Evolutionary conservation across 345 rosid genomes (phyloP), one percentile per base, ranked within the genome.

Genomic region (Linum tenue): DNA sequence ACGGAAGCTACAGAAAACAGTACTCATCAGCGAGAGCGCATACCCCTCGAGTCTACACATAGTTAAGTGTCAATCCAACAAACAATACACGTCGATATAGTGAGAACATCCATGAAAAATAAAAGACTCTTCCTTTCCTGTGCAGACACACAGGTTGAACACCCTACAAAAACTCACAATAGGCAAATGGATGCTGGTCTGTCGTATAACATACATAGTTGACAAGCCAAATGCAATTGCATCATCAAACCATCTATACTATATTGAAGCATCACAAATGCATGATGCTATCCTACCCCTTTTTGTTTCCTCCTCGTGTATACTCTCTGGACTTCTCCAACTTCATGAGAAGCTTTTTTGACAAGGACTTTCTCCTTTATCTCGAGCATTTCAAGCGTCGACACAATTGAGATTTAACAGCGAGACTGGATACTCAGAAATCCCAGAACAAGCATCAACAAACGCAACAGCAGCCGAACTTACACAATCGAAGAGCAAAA

Each of bases 311-410:
- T 2, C 79, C 82, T 56, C 80, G 79, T 22, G 86, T 59, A 61
- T 71, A 83, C 36, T 86, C 91, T 78, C 72, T 88, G 0, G 96
- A 94, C 69, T 76, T 86, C 39, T 86, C 31, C 91, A 66, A 83
- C 87, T 84, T 92, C 97, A 4, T 65, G 70, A 50, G 79, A 71
- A 66, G 86, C 90, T 72, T 92, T 92, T 76, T 85, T 86, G 11
- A 69, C 22, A 0, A 92, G 91, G 11, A 90, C 86, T 40, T 88
- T 88, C 81, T 88, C 97, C 80, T 84, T 90, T 64, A 90, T 87
- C 98, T 92, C 97, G 11, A 90, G 70, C 98, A 88, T 89, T 77
- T 84, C 91, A 63, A 90, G 96, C 6, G 96, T 92, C 98, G 87
- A 69, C 39, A n/a, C 31, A 60, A 50, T 51, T 37, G 31, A 36